A percentile compares a stretch with the other conserved stretches of the same genome.
Conservation (phyloP, 1,139 yeast genomes). For the Blastobotrys apis region DNA sequence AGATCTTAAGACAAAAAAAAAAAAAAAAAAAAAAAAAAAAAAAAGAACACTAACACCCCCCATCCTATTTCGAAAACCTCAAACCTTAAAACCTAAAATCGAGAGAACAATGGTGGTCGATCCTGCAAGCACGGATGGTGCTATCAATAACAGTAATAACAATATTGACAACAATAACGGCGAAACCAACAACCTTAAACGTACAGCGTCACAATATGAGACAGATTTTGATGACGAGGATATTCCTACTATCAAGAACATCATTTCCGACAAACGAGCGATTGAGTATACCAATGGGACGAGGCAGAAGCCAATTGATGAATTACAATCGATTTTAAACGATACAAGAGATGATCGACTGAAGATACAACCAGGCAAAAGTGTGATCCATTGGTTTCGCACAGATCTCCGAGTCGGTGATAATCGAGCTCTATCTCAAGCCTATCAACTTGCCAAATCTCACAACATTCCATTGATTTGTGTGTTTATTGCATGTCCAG, state of each 20-base stretch:
- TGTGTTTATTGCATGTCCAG: constrained; percentile 41
- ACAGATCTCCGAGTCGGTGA: constrained; percentile 43
- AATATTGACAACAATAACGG: too few species aligned
- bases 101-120: too few species aligned
- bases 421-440: constrained; percentile 40
- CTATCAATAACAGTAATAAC: too few species aligned
- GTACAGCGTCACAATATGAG: too few species aligned
- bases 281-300: constrained; percentile 3
- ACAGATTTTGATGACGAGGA: neutral
- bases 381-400: constrained; percentile 44
- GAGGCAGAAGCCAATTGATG: constrained; percentile 7
- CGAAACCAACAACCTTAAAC: too few species aligned
- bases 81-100: too few species aligned
- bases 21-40: too few species aligned
- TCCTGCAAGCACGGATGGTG: too few species aligned
- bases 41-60: too few species aligned
- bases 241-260: neutral
- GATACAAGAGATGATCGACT: neutral
- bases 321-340: neutral
- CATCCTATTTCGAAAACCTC: too few species aligned
- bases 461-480: constrained; percentile 36
- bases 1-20: too few species aligned
- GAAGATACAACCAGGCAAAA: constrained; percentile 4
- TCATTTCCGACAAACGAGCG: constrained; percentile 8
- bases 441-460: constrained; percentile 34